A percentile compares a stretch with the other conserved stretches of the same genome.
Conservation (phyloP, 768 basidiomycete species). For the Agrocybe praecox region DNA sequence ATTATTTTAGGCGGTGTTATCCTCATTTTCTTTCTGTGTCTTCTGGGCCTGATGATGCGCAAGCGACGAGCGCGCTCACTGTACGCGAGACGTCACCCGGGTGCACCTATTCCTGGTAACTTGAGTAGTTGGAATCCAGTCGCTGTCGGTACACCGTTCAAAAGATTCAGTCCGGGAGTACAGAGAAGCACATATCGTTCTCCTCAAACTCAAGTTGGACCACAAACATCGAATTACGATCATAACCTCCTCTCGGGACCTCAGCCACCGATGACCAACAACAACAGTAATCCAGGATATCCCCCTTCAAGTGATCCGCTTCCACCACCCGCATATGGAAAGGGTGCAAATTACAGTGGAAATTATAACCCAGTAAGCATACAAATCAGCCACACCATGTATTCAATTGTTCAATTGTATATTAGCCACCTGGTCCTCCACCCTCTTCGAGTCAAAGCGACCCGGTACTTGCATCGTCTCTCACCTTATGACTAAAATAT, state of each 20-base stretch:
- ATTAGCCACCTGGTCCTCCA: too few species aligned
- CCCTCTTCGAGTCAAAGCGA: too few species aligned
- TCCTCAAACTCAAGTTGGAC: neutral
- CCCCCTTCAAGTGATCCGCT: too few species aligned
- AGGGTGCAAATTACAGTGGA: too few species aligned
- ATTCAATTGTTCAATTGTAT: too few species aligned
- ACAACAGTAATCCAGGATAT: too few species aligned
- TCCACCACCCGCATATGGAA: too few species aligned
- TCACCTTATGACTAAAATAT: too few species aligned
- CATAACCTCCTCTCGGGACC: neutral
- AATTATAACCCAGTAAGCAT: too few species aligned
- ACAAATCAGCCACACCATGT: too few species aligned
- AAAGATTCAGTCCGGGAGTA: neutral
- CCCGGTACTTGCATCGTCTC: too few species aligned
- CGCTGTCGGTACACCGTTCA: neutral
- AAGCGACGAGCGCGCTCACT: neutral
- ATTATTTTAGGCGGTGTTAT: neutral
- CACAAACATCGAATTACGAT: neutral
- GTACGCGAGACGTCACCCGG: neutral
- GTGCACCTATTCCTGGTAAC: neutral
- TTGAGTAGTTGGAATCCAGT: neutral
- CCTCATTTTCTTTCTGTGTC: neutral
- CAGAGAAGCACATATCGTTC: neutral
- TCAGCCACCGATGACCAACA: too few species aligned
- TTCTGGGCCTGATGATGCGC: conserved; percentile 1